Evolutionary conservation across 495 filamentous ascomycete genomes (phyloP), one percentile per base, ranked within the genome.

Genomic region (Neurospora sp.): DNA sequence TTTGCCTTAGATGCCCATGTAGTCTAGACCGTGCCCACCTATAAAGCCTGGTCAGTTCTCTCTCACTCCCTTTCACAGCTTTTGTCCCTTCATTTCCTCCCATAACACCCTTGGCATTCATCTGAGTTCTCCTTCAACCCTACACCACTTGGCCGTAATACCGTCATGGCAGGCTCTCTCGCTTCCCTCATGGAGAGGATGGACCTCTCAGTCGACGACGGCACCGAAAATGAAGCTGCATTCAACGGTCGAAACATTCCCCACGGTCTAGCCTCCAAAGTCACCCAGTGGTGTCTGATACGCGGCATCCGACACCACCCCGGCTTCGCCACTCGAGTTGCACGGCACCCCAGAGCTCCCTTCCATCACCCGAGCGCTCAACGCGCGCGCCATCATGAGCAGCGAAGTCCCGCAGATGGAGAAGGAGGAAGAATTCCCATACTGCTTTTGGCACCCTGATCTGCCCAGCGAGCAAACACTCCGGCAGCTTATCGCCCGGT

Each of bases 371-470:
- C 78, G 80, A 20, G 79, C 80, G 18, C 70, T 76, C 38, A 83
- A 81, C 77, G 81, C 82, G 53, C 80, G 80, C 61, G 70, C 61
- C 59, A 82, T 84, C 68, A 84, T 84, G 81, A 82, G 80, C 77
- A 74, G 80, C 71, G 69, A 72, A 22, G 77, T 84, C 40, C 80
- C 82, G 31, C 75, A 78, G 71, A 77, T 83, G 71, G 68, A 75
- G 38, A 8, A 16, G n/a, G 45, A 78, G 40, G 77, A 77, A 27
- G 73, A 76, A 14, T 53, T 78, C 44, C 82, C 83, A 35, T 85
- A 85, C 75, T 84, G 82, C 70, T 81, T 85, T 27, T 84, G 83
- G 83, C 72, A 84, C 73, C 82, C 82, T 12, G 76, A 82, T 0
- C 38, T 77, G 35, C 77, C 82, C 45, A 70, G 53, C 14, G 82